Base-by-base conservation (phyloP, 805 yeast species). In the Teunomyces atbi region DNA sequence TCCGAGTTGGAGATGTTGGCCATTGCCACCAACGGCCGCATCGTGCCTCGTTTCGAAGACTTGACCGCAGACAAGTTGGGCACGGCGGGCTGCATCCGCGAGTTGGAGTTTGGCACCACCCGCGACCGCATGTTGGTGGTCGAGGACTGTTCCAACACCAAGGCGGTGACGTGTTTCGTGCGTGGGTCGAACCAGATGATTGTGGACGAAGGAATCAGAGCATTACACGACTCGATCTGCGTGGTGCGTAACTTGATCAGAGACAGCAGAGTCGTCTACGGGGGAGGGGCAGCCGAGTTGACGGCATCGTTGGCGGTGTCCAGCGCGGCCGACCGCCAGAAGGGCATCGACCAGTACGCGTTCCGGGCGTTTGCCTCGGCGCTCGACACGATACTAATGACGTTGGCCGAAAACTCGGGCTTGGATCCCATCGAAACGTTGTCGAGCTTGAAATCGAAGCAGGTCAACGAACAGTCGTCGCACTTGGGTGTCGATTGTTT, bases 201-300 rank as follows among this genome's bases (percentile, higher is more conserved):
- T 59, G 92, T 89, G 26, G 99, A 92, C 61, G 99, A 94, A 73
- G 95, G 97, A 44, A 82, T 88, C 54, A 85, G 99, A 66, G 97
- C 99, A 1, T 76, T 94, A 48, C 98, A 94, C 61, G 99, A 94
- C 65, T 88, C 99, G 6, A 73, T 94, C 47, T 92, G 99, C 73
- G 99, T 95, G 38, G 99, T 94, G 23, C 86, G 99, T 73, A 95
- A 94, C 71, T 79, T 94, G 64, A 85, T 95, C 43, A 82, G 84
- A 59, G 98, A 95, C 66, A 85, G 83, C 64, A 81, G 97, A 66
- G 89, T 94, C 39, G 97, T 95, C n/a, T 94, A 94, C 62, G 99
- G 99, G 53, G 99, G 99, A 58, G 99, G 99, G 56, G 96, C 99
- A 18, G 95, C 98, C 30, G 99, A 94, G 72, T 83, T 94, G 44